These are phyloP conservation scores for Cystobasidium slooffiae DNA, from an alignment of 1,284 basidiomycete genomes.

Conservation along the genomic window DNA sequence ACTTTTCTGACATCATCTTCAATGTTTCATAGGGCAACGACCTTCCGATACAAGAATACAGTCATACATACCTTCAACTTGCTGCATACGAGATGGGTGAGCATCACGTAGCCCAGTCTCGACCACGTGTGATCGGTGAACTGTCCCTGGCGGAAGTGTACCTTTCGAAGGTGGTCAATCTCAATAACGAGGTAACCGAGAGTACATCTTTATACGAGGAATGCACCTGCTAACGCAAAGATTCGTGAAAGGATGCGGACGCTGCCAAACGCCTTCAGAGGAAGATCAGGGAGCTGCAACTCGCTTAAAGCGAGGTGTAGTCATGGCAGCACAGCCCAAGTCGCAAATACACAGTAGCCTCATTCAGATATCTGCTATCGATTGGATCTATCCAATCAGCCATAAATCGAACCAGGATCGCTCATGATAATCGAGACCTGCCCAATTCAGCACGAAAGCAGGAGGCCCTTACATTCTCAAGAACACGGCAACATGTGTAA, in stretches of 20 bases:
- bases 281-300: constrained; percentile 31
- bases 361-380: not conserved
- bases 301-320: not conserved
- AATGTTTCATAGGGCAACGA: constrained; percentile 25
- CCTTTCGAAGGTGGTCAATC: constrained; percentile 13
- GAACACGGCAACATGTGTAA: no score
- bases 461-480: no score
- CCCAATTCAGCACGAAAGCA: no score
- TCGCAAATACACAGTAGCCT: not conserved
- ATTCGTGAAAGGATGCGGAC: constrained; percentile 24
- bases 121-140: constrained; percentile 43
- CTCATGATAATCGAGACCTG: no score
- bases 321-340: not conserved
- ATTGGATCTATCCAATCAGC: no score
- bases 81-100: constrained; percentile 50
- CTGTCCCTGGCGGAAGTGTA: constrained; percentile 48
- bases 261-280: constrained; percentile 29
- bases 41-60: constrained; percentile 38
- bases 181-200: constrained; percentile 29
- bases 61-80: constrained; percentile 46
- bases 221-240: not conserved
- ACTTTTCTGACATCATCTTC: not conserved
- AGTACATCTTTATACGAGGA: not conserved
- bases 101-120: constrained; percentile 24
- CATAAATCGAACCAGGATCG: no score